Conservation (phyloP, 768 basidiomycete genomes). For the Plicaturopsis crispa region DNA sequence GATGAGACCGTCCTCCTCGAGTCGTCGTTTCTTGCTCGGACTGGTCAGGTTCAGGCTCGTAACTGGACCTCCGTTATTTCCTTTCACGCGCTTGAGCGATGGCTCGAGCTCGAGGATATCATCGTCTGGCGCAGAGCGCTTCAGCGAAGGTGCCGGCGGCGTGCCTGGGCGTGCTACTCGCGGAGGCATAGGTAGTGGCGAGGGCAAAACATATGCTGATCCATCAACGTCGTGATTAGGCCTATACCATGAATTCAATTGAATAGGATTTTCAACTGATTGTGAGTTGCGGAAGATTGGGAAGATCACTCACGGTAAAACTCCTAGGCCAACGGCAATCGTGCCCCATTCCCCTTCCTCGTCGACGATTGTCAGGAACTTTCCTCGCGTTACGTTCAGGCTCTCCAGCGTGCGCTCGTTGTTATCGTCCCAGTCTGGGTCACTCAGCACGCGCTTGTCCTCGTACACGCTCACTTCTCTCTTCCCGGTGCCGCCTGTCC, state of each 20-base stretch:
- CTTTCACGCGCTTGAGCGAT: slow-evolving; percentile 44
- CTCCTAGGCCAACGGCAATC: slow-evolving; percentile 61
- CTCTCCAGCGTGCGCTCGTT: slow-evolving; percentile 72
- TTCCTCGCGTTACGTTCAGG: slow-evolving; percentile 72
- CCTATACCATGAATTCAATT: slow-evolving; percentile 23
- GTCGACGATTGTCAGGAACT: slow-evolving; percentile 84
- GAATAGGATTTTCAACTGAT: slow-evolving; percentile 1
- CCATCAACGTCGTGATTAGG: slow-evolving; percentile 46
- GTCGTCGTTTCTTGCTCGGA: slow-evolving; percentile 54
- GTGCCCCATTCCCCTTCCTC: slow-evolving; percentile 76
- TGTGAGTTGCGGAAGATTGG: not conserved
- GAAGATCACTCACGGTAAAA: slow-evolving; percentile 54
- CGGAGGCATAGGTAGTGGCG: slow-evolving; percentile 52
- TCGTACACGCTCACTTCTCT: slow-evolving; percentile 81
- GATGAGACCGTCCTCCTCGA: slow-evolving; percentile 73
- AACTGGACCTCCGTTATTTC: slow-evolving; percentile 21
- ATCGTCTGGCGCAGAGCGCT: slow-evolving; percentile 39
- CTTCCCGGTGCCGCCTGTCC: slow-evolving; percentile 24
- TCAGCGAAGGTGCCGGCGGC: slow-evolving; percentile 31
- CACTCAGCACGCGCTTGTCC: slow-evolving; percentile 78
- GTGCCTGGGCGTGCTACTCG: slow-evolving; percentile 31
- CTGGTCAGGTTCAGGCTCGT: slow-evolving; percentile 23
- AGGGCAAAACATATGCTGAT: slow-evolving; percentile 55
- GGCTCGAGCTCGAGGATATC: slow-evolving; percentile 52
- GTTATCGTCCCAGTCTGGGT: slow-evolving; percentile 95